A percentile compares a stretch with the other conserved stretches of the same genome.
These are phyloP conservation scores for Metschnikowia arizonensis DNA, from an alignment of 805 yeast species.

Conservation along the genomic window DNA sequence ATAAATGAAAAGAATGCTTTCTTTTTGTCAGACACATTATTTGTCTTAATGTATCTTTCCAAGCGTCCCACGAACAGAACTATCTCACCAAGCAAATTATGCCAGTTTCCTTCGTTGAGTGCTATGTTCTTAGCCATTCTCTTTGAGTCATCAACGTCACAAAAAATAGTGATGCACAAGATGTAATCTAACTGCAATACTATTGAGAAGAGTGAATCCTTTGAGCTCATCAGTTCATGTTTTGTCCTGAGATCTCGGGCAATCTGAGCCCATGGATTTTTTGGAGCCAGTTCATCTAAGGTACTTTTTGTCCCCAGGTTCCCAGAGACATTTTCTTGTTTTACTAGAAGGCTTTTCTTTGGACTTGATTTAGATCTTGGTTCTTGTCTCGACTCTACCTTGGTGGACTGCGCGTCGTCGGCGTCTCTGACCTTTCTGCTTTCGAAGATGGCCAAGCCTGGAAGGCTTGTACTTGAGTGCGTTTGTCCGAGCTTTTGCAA, in stretches of 20 bases:
- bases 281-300: neutral
- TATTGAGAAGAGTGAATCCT: constrained; percentile 19
- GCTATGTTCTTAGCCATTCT: neutral
- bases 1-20: constrained; percentile 16
- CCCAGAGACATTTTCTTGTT: neutral
- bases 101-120: constrained; percentile 13
- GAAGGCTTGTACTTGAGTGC: constrained; percentile 14
- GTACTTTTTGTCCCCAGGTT: neutral
- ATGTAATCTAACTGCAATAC: constrained; percentile 21
- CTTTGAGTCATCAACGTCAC: constrained; percentile 9
- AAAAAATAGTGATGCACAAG: constrained; percentile 8
- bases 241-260: constrained; percentile 9
- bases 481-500: neutral
- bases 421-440: constrained; percentile 4
- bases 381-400: neutral
- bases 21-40: constrained; percentile 13
- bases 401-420: neutral
- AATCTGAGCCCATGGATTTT: constrained; percentile 4
- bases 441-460: constrained; percentile 16
- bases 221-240: constrained; percentile 9
- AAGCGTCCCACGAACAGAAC: constrained; percentile 14
- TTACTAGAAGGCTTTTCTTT: neutral
- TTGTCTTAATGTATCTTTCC: constrained; percentile 15
- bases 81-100: constrained; percentile 10
- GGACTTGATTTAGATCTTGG: neutral